These are phyloP conservation scores for Carex arenaria DNA, from an alignment of 202 grass and related monocot genomes.

Conservation along the genomic window DNA sequence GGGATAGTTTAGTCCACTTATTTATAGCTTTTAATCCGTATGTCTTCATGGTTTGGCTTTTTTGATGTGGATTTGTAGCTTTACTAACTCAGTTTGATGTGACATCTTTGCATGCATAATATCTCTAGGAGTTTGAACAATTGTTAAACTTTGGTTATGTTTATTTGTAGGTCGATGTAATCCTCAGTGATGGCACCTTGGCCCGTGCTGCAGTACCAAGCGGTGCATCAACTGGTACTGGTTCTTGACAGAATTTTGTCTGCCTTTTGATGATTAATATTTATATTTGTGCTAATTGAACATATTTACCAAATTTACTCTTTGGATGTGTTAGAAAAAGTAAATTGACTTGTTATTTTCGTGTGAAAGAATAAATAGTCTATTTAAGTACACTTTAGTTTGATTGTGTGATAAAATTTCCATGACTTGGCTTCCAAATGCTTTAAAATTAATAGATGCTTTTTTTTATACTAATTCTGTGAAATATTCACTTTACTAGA, in stretches of 20 bases:
- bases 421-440: neutral
- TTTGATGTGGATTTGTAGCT: neutral
- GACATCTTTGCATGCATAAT: neutral
- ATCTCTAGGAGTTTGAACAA: neutral
- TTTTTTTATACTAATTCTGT: neutral
- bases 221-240: slow-evolving; percentile 84
- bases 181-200: slow-evolving; percentile 51
- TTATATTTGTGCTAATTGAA: neutral
- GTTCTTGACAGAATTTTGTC: neutral
- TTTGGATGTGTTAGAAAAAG: neutral
- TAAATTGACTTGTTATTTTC: neutral
- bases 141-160: neutral
- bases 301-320: neutral
- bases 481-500: neutral
- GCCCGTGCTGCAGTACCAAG: slow-evolving; percentile 79
- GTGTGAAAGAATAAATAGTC: neutral
- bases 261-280: neutral
- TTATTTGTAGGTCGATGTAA: slow-evolving; percentile 50
- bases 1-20: neutral
- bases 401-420: neutral
- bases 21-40: neutral
- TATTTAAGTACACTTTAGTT: neutral
- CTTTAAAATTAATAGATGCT: neutral
- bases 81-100: neutral
- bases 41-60: neutral